Base-by-base conservation (phyloP, 139 green algal genomes). In the Chlorella sp. region DNA sequence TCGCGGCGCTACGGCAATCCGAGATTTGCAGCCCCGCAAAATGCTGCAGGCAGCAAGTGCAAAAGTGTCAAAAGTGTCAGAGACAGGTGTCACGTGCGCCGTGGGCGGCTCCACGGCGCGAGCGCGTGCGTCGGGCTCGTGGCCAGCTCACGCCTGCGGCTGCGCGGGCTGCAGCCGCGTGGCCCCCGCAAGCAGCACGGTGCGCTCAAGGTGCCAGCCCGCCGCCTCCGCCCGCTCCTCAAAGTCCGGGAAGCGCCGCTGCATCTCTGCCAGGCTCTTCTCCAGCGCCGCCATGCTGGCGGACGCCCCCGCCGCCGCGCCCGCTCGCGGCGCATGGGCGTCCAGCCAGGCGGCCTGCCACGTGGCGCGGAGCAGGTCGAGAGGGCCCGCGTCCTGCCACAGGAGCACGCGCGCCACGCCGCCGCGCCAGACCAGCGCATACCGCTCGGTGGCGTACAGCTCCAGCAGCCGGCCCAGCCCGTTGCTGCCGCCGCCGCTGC, bases 281-380 rank as follows among this genome's bases (percentile, higher is more conserved):
- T 19, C 27, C 50, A 87, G 33, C 38, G 2, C 21, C 6, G 19
- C 31, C 11, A 8, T 38, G 67, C 67, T 36, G 33, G 41, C 8
- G 19, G 8, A 50, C 40, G 40, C 21, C 45, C 23, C 75, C 58
- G 29, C 31, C 42, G 41, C 74, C n/a, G 11, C 41, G 51, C 27
- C 38, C 31, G 67, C 46, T 72, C 14, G 27, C 46, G 68, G 67
- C 73, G 27, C 5, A 43, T 86, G 55, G 14, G 33, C 31, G 38
- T 93, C 70, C 67, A 93, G 78, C 89, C 89, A 93, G 33, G 85
- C 84, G 5, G 88, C 88, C 79, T 94, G 89, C 80, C 77, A 89
- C 43, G 93, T 40, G 6, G 89, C 88, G 17, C 80, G 62, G 58
- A 93, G 58, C 41, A 74, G 17, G 50, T 84, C 86, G 23, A 19